Evolutionary conservation across 768 basidiomycete genomes (phyloP).

Genomic region (Rhizopogon rudus): DNA sequence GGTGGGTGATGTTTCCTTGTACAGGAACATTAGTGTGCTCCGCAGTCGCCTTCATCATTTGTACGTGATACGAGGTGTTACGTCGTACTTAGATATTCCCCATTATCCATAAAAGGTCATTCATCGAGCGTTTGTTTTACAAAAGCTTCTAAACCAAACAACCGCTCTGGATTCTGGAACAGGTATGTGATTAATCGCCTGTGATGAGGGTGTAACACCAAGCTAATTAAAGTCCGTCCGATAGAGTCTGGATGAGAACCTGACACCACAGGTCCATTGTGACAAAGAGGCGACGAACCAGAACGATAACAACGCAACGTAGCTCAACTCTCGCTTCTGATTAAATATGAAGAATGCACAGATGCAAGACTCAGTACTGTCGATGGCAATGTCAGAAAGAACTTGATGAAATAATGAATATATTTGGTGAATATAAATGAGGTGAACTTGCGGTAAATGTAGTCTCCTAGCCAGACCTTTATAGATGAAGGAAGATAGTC

Average conservation of each 20-base stretch:
- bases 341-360: slow-evolving; percentile 99
- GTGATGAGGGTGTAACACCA: slow-evolving; percentile 8
- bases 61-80: not conserved
- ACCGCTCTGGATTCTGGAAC: slow-evolving; percentile 56
- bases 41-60: not conserved
- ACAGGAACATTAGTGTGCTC: not conserved
- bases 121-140: slow-evolving; percentile 14
- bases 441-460: no score
- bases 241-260: slow-evolving; percentile 95
- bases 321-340: slow-evolving; percentile 91
- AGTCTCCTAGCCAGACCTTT: no score
- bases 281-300: slow-evolving; percentile 1
- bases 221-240: slow-evolving; percentile 94
- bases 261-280: slow-evolving; percentile 20
- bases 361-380: not conserved
- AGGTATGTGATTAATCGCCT: slow-evolving; percentile 97
- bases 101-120: not conserved
- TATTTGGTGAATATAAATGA: no score
- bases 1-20: slow-evolving; percentile 1
- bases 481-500: no score
- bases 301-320: not conserved
- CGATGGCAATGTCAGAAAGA: not conserved
- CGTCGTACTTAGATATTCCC: no score
- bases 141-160: slow-evolving; percentile 24
- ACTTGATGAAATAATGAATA: slow-evolving; percentile 44